phyloP scores from a whole-genome alignment of 179 eudicot genomes.

The Carnegiea gigantea region DNA sequence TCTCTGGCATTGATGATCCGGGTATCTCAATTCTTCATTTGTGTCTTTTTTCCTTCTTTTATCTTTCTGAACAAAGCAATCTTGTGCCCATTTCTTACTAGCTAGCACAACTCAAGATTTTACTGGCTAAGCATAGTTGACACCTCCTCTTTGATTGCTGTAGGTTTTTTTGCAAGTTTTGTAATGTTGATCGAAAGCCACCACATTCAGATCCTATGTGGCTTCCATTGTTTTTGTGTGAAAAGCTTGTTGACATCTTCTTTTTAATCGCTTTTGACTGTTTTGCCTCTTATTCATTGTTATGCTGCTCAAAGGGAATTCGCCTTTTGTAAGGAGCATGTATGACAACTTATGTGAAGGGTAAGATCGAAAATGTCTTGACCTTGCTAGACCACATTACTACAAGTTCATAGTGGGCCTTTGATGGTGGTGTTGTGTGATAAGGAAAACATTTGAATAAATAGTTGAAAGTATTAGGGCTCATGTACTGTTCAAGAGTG shows the following conservation, averaged over 20 bases:
- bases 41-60: background rate
- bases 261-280: no score
- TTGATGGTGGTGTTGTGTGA: background rate
- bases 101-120: background rate
- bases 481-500: no score
- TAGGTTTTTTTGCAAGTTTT: background rate
- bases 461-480: no score
- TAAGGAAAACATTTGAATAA: background rate
- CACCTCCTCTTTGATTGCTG: background rate
- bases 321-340: background rate
- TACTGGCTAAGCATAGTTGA: background rate
- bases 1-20: slow-evolving; percentile 40
- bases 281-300: background rate
- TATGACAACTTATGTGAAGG: background rate
- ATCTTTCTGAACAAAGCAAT: background rate
- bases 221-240: background rate
- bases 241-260: no score
- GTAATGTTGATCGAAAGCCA: background rate
- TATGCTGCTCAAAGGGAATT: background rate
- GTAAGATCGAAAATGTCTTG: background rate
- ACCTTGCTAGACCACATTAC: background rate
- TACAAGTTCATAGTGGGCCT: background rate
- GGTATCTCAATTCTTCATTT: slow-evolving; percentile 30
- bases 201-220: background rate
- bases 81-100: background rate